A percentile compares a stretch with the other conserved stretches of the same genome.
These are phyloP conservation scores for Coemansia sp. DNA, from an alignment of 192 early-diverging fungal genomes.

Conservation along the genomic window DNA sequence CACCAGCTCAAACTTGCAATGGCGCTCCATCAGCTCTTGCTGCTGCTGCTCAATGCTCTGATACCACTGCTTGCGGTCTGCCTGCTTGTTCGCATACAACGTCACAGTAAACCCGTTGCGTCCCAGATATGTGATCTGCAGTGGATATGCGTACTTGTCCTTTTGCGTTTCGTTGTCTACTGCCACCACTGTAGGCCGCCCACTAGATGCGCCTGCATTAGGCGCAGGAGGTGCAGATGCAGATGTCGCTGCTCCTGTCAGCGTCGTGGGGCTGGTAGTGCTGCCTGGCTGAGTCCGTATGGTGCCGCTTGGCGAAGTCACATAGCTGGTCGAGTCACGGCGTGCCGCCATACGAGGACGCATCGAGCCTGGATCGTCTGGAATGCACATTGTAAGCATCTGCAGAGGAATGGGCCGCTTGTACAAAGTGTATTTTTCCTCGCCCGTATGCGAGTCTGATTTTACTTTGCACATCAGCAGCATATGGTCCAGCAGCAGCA, in stretches of 20 bases:
- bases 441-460: constrained; percentile 57
- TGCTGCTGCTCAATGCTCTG: constrained; percentile 66
- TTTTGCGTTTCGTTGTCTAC: constrained; percentile 42
- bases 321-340: constrained; percentile 32
- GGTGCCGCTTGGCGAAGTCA: constrained; percentile 15
- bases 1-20: constrained; percentile 54
- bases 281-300: constrained; percentile 15
- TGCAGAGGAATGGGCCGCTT: constrained; percentile 81
- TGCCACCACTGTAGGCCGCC: constrained; percentile 35
- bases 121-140: constrained; percentile 74
- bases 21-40: constrained; percentile 48
- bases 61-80: constrained; percentile 78
- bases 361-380: constrained; percentile 53
- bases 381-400: constrained; percentile 62
- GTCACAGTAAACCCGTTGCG: constrained; percentile 66
- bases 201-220: background rate
- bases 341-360: constrained; percentile 48
- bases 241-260: background rate
- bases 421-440: constrained; percentile 54
- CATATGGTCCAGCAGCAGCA: constrained; percentile 87
- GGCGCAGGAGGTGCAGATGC: constrained; percentile 8
- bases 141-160: constrained; percentile 65
- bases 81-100: constrained; percentile 70
- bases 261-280: constrained; percentile 1
- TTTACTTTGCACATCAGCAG: constrained; percentile 74